Conservation (phyloP, 2,329 filamentous ascomycete species). For the Penicillium paneum region DNA sequence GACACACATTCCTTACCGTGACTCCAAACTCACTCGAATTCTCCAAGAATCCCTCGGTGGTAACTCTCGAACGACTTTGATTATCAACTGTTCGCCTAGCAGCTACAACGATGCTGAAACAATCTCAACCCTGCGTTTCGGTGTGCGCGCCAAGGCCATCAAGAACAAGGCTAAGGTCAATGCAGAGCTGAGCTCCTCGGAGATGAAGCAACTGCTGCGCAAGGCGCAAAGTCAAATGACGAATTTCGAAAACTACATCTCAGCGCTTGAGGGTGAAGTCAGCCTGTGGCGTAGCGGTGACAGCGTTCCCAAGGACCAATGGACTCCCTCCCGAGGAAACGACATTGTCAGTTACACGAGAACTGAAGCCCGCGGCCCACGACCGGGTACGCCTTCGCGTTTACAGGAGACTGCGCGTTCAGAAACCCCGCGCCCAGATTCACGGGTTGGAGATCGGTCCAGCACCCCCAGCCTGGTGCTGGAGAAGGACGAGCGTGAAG, state of each 20-base stretch:
- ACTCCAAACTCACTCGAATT: slow-evolving; percentile 96
- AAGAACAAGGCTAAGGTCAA: slow-evolving; percentile 99
- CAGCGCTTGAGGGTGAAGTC: slow-evolving; percentile 78
- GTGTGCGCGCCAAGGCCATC: slow-evolving; percentile 95
- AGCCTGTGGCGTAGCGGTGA: slow-evolving; percentile 85
- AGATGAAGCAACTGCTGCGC: slow-evolving; percentile 88
- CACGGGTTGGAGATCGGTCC: slow-evolving; percentile 71
- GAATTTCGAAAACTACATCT: slow-evolving; percentile 83
- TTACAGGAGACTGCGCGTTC: slow-evolving; percentile 49
- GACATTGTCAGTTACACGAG: slow-evolving; percentile 52
- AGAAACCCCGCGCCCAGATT: slow-evolving; percentile 62
- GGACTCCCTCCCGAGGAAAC: slow-evolving; percentile 65
- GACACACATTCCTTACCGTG: slow-evolving; percentile 90
- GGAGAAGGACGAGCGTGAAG: slow-evolving; percentile 95
- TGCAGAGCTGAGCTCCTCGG: slow-evolving; percentile 89
- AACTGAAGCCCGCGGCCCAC: slow-evolving; percentile 47
- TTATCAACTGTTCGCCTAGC: slow-evolving; percentile 98
- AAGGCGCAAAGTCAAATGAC: slow-evolving; percentile 88
- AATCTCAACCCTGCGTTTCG: slow-evolving; percentile 85
- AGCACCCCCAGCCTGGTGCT: slow-evolving; percentile 82
- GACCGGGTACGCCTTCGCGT: slow-evolving; percentile 43
- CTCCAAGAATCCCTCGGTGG: slow-evolving; percentile 95
- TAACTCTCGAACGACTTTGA: slow-evolving; percentile 96
- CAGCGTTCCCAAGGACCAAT: slow-evolving; percentile 80
- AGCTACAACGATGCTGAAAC: slow-evolving; percentile 98